These are phyloP conservation scores for Malus hybrid DNA, from an alignment of 331 rosid species.

Conservation along the genomic window DNA sequence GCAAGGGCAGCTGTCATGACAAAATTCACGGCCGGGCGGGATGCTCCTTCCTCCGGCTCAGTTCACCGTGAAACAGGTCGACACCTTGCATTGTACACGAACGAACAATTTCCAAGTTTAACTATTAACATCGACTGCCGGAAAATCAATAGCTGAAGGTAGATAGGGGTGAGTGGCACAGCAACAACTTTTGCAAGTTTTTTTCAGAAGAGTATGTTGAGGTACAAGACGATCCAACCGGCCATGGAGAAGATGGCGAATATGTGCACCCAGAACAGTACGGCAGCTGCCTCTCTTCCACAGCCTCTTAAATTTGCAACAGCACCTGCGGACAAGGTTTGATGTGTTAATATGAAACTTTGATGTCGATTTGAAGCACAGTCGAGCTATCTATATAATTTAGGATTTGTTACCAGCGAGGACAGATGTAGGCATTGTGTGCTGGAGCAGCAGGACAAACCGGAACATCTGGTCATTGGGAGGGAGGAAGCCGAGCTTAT, in stretches of 20 bases:
- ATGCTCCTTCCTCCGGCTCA: neutral
- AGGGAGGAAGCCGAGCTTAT: conserved; percentile 95
- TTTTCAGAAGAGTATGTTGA: conserved; percentile 66
- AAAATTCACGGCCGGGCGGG: neutral
- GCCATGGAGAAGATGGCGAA: conserved; percentile 94
- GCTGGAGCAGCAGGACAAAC: conserved; percentile 87
- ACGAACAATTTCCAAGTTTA: conserved; percentile 7
- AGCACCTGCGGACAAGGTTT: conserved; percentile 52
- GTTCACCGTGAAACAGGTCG: neutral
- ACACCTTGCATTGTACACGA: neutral
- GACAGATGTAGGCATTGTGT: conserved; percentile 96
- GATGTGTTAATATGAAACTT: neutral
- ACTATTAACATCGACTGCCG: conserved; percentile 8
- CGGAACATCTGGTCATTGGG: conserved; percentile 79
- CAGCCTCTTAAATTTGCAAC: conserved; percentile 97
- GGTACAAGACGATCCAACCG: conserved; percentile 69
- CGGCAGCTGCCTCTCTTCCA: conserved; percentile 89
- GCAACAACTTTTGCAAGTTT: neutral
- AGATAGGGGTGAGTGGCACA: neutral
- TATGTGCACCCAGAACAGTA: conserved; percentile 94
- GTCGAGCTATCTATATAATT: neutral
- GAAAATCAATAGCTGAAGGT: conserved; percentile 1
- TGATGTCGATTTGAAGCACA: neutral
- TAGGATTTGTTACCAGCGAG: conserved; percentile 56
- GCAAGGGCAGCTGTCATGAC: conserved; percentile 1